phyloP scores from a whole-genome alignment of 2,329 filamentous ascomycete genomes.

The Neofusicoccum cordaticola region DNA sequence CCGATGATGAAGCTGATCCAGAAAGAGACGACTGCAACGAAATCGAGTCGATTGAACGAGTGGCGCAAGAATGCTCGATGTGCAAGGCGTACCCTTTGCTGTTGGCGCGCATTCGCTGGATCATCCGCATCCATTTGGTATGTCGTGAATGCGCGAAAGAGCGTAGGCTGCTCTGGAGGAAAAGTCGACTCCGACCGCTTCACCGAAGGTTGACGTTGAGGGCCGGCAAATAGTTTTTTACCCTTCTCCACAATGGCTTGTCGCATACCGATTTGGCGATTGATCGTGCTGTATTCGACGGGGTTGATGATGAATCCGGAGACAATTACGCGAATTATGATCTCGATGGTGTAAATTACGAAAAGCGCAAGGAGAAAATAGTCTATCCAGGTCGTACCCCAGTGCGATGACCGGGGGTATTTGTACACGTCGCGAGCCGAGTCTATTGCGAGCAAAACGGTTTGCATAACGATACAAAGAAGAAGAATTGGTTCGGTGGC shows the following conservation, averaged over 20 bases:
- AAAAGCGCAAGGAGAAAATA: slow-evolving; percentile 82
- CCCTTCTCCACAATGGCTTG: slow-evolving; percentile 75
- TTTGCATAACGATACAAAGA: slow-evolving; percentile 82
- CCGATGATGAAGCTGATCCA: slow-evolving; percentile 85
- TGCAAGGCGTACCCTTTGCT: slow-evolving; percentile 81
- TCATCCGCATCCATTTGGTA: slow-evolving; percentile 59
- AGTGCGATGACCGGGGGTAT: slow-evolving; percentile 58
- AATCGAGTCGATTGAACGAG: slow-evolving; percentile 93
- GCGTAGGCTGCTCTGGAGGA: slow-evolving; percentile 56
- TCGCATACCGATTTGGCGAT: slow-evolving; percentile 70
- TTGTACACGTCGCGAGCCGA: slow-evolving; percentile 69
- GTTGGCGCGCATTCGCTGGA: slow-evolving; percentile 65
- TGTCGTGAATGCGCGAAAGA: slow-evolving; percentile 73
- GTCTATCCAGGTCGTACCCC: slow-evolving; percentile 69
- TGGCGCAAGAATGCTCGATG: slow-evolving; percentile 90
- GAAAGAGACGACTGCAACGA: slow-evolving; percentile 89
- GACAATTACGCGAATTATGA: slow-evolving; percentile 79
- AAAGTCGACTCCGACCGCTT: slow-evolving; percentile 45
- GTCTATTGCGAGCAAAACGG: slow-evolving; percentile 83
- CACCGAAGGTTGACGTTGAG: slow-evolving; percentile 69
- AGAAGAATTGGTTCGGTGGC: slow-evolving; percentile 84
- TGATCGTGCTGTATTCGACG: slow-evolving; percentile 85
- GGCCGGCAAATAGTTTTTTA: slow-evolving; percentile 69
- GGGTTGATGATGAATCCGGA: slow-evolving; percentile 92
- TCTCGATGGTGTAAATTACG: slow-evolving; percentile 82